Conservation (phyloP, 305 asterid genomes). For the Petunia hybrid region DNA sequence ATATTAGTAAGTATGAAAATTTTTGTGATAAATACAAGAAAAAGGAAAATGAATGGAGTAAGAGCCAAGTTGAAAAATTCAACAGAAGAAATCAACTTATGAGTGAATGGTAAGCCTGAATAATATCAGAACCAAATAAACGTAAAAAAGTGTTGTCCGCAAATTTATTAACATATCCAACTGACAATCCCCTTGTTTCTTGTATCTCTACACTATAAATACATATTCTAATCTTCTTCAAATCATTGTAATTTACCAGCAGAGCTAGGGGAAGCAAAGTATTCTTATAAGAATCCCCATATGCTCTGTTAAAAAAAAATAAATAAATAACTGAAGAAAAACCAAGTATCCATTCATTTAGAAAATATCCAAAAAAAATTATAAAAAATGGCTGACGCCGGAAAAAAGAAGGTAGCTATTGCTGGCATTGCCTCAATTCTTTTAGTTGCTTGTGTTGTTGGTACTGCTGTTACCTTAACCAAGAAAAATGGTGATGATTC, state of each 20-base stretch:
- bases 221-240: background rate
- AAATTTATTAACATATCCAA: slow-evolving; percentile 15
- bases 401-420: slow-evolving; percentile 25
- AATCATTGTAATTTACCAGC: background rate
- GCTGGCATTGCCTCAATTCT: slow-evolving; percentile 34
- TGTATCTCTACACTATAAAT: background rate
- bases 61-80: background rate
- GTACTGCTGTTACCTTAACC: slow-evolving; percentile 2
- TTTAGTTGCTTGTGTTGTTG: slow-evolving; percentile 32
- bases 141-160: background rate
- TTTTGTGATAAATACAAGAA: background rate
- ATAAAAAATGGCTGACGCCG: background rate
- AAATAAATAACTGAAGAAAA: background rate
- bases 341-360: background rate
- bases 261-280: slow-evolving; percentile 27
- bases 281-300: background rate
- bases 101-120: background rate
- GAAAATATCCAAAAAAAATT: background rate
- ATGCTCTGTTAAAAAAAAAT: background rate
- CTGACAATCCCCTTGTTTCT: background rate
- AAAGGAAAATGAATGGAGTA: slow-evolving; percentile 6
- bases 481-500: background rate
- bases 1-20: background rate
- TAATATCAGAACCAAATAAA: too few species aligned
- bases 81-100: background rate